Conservation (phyloP, 768 basidiomycete genomes). For the Tephrocybe sp. region DNA sequence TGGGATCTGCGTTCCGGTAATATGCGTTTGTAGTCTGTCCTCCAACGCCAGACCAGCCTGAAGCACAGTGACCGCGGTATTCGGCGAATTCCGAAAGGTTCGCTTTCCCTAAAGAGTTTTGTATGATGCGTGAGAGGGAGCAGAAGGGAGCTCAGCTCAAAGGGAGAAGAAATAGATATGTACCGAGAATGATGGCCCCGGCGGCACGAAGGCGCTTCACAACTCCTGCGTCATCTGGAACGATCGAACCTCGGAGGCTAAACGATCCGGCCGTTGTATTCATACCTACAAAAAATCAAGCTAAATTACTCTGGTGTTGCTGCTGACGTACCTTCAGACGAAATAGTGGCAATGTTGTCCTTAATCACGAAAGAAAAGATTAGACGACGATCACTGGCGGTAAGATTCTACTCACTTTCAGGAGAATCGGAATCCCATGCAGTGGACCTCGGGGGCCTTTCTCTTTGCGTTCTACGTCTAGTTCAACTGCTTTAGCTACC, state of each 20-base stretch:
- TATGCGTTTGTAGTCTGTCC: constrained; percentile 15
- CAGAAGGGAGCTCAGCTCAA: background rate
- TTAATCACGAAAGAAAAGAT: no score
- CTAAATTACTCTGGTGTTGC: background rate
- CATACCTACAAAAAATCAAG: constrained; percentile 29
- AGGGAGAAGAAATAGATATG: no score
- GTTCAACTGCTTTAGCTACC: constrained; percentile 46
- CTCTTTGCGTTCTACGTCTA: constrained; percentile 44
- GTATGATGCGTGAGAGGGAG: background rate
- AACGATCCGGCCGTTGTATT: constrained; percentile 48
- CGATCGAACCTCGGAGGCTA: constrained; percentile 38
- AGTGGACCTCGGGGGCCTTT: no score
- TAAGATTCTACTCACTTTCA: constrained; percentile 36
- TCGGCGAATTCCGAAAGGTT: constrained; percentile 57
- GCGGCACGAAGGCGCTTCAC: constrained; percentile 41
- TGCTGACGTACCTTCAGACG: constrained; percentile 38
- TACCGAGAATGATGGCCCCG: constrained; percentile 46
- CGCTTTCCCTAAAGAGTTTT: constrained; percentile 41
- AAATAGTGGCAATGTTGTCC: constrained; percentile 49
- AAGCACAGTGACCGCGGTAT: constrained; percentile 44
- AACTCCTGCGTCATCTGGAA: constrained; percentile 45
- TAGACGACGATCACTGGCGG: no score
- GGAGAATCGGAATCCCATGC: constrained; percentile 54
- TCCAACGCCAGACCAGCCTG: constrained; percentile 40
- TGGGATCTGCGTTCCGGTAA: constrained; percentile 49